Percentiles rank a stretch among this genome's conserved stretches.
phyloP scores from a whole-genome alignment of 805 yeast genomes.

The Myxozyma sirexii region DNA sequence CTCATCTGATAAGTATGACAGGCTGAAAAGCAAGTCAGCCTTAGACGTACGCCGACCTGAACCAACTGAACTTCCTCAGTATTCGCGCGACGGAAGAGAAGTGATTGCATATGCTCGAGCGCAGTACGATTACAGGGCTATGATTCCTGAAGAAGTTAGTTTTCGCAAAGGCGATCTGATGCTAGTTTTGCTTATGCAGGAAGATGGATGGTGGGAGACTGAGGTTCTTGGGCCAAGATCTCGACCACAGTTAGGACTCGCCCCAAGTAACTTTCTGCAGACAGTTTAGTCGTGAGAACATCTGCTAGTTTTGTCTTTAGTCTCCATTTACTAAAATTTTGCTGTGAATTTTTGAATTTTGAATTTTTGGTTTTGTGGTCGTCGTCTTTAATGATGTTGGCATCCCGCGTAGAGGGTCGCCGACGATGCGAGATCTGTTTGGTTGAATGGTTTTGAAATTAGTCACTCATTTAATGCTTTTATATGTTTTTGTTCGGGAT shows the following conservation, averaged over 20 bases:
- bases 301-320: background rate
- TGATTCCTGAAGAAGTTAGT: conserved; percentile 61
- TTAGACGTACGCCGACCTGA: conserved; percentile 27
- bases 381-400: background rate
- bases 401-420: background rate
- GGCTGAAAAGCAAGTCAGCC: conserved; percentile 32
- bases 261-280: conserved; percentile 59
- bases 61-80: conserved; percentile 24
- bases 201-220: conserved; percentile 77
- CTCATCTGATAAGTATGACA: background rate
- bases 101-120: conserved; percentile 58
- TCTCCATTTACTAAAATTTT: background rate
- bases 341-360: too few relatives aligned
- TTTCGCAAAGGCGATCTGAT: conserved; percentile 62
- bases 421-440: background rate
- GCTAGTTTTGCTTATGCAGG: conserved; percentile 58
- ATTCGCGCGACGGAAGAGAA: conserved; percentile 51
- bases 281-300: background rate
- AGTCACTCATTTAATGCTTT: background rate
- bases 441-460: background rate
- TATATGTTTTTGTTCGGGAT: too few relatives aligned
- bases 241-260: conserved; percentile 53
- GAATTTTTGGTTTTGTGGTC: too few relatives aligned
- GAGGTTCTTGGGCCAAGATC: conserved; percentile 51
- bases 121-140: conserved; percentile 59